A percentile compares a stretch with the other conserved stretches of the same genome.
Conservation (phyloP, 192 early-diverging fungal genomes). For the Backusella morwellensis region DNA sequence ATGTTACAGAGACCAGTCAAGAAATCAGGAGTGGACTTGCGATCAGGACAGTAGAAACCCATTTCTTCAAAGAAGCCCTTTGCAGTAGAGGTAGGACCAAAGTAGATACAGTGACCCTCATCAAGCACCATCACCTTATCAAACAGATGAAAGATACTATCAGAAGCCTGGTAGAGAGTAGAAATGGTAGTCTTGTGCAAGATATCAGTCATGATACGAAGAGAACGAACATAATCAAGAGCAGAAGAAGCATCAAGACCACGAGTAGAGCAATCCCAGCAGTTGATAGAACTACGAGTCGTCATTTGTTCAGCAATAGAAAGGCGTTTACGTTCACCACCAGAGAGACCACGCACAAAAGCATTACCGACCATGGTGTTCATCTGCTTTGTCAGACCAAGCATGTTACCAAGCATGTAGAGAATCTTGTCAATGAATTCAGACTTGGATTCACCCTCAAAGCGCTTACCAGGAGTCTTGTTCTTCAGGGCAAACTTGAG, state of each 20-base stretch:
- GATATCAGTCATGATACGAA: constrained; percentile 72
- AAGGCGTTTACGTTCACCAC: constrained; percentile 77
- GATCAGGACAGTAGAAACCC: constrained; percentile 60
- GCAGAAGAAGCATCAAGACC: constrained; percentile 82
- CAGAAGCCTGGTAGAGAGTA: constrained; percentile 65
- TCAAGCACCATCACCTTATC: constrained; percentile 69
- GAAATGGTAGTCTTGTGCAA: constrained; percentile 58
- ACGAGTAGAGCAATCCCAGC: constrained; percentile 62
- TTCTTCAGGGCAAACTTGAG: constrained; percentile 72
- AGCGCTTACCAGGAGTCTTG: constrained; percentile 59
- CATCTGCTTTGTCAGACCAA: constrained; percentile 55
- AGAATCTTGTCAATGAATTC: constrained; percentile 50
- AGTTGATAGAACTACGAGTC: constrained; percentile 49
- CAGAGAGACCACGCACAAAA: constrained; percentile 72
- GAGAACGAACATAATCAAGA: constrained; percentile 72
- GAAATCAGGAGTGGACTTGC: constrained; percentile 72
- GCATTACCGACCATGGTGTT: constrained; percentile 75
- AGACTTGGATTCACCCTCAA: constrained; percentile 45
- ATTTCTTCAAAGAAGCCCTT: constrained; percentile 60
- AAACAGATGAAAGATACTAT: constrained; percentile 75
- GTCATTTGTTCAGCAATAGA: constrained; percentile 78
- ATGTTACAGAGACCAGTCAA: constrained; percentile 68
- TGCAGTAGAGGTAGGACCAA: constrained; percentile 60
- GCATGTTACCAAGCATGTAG: constrained; percentile 51
- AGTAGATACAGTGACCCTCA: constrained; percentile 66